These are phyloP conservation scores for Rhamnella rubrinervis DNA, from an alignment of 331 rosid species.

Conservation along the genomic window DNA sequence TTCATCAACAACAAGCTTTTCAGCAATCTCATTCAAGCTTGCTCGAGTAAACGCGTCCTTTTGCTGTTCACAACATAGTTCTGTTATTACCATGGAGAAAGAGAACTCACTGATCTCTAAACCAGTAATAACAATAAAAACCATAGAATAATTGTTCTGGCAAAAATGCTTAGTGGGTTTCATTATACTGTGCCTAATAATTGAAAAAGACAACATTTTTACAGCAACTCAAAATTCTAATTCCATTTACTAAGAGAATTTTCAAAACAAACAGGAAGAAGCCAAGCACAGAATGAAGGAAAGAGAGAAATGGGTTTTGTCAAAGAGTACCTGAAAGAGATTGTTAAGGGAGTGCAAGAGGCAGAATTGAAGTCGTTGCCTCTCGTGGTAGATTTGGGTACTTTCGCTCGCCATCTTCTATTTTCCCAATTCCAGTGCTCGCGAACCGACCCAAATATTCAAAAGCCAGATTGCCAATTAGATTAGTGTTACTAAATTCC, in stretches of 20 bases:
- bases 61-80: conserved; percentile 39
- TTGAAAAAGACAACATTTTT: neutral
- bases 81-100: neutral
- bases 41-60: conserved; percentile 63
- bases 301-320: conserved; percentile 1
- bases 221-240: neutral
- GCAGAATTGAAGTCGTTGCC: conserved; percentile 78
- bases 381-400: conserved; percentile 71
- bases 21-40: conserved; percentile 67
- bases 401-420: conserved; percentile 45
- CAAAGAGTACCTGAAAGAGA: conserved; percentile 73
- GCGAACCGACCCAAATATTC: neutral
- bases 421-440: neutral
- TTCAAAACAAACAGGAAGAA: conserved; percentile 6
- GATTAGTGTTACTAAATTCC: neutral
- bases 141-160: neutral
- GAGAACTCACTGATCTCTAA: conserved; percentile 7
- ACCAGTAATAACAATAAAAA: conserved; percentile 3
- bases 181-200: neutral
- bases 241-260: neutral
- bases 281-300: neutral
- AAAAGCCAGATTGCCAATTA: neutral
- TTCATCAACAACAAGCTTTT: conserved; percentile 53
- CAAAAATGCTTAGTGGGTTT: neutral
- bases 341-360: conserved; percentile 83